A percentile compares a stretch with the other conserved stretches of the same genome.
phyloP scores from a whole-genome alignment of 257 asterid species.

The Ehretia macrophylla region DNA sequence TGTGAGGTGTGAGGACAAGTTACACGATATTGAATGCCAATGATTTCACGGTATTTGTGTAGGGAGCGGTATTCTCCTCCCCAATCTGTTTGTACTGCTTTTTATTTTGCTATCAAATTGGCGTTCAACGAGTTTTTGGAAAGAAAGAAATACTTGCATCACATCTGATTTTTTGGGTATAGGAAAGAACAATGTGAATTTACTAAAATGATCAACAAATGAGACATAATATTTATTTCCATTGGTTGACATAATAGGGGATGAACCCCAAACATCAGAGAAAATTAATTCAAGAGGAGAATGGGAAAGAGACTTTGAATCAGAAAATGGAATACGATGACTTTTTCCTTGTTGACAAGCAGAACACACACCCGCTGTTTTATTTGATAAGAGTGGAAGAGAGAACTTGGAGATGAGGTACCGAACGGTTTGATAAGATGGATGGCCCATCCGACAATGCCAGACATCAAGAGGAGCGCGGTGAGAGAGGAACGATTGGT shows the following conservation, averaged over 20 bases:
- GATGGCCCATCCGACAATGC: constrained; percentile 6
- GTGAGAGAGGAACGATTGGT: neutral
- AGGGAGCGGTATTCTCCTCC: no score
- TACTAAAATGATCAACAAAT: no score
- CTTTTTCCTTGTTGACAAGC: constrained; percentile 5
- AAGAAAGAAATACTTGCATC: no score
- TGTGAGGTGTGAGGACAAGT: neutral
- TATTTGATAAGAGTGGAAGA: neutral
- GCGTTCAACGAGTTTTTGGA: no score
- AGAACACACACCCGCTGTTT: neutral
- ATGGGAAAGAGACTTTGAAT: neutral
- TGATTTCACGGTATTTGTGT: neutral
- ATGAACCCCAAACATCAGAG: constrained; percentile 11
- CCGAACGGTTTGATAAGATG: neutral
- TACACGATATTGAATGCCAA: constrained; percentile 1
- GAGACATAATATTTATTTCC: no score
- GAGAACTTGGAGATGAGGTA: constrained; percentile 3
- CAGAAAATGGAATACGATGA: constrained; percentile 5
- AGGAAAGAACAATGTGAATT: no score
- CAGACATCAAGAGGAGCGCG: constrained; percentile 9
- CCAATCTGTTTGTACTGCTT: no score
- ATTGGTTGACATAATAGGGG: constrained; percentile 5
- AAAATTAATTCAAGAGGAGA: constrained; percentile 5
- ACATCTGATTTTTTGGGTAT: no score
- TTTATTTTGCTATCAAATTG: no score